phyloP scores from a whole-genome alignment of 2,329 filamentous ascomycete species.

The Aaosphaeria pasadenensis region DNA sequence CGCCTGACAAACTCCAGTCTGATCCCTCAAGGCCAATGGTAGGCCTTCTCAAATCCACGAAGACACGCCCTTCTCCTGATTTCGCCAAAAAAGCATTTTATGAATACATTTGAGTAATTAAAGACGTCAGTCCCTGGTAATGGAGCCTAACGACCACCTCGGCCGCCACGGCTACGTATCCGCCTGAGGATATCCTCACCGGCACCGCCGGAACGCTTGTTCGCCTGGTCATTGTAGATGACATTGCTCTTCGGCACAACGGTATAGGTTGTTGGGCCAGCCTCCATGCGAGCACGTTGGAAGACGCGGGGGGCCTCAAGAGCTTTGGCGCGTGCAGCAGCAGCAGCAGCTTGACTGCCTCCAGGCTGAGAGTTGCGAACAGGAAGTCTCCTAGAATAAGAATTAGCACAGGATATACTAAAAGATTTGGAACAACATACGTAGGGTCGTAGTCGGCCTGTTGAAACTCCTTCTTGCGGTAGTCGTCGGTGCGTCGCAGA shows the following conservation, averaged over 20 bases:
- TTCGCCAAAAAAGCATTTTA: no score
- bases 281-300: slow-evolving; percentile 59
- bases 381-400: slow-evolving; percentile 24
- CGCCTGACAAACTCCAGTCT: no score
- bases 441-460: slow-evolving; percentile 59
- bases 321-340: slow-evolving; percentile 43
- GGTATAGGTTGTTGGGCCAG: slow-evolving; percentile 59
- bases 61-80: no score
- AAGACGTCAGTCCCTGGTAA: no score
- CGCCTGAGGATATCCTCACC: slow-evolving; percentile 26
- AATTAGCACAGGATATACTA: not conserved
- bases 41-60: no score
- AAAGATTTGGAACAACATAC: slow-evolving; percentile 27
- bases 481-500: slow-evolving; percentile 88
- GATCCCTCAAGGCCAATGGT: no score
- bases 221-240: slow-evolving; percentile 27
- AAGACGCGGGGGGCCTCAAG: slow-evolving; percentile 52
- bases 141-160: slow-evolving; percentile 11
- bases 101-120: no score
- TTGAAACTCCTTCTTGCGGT: slow-evolving; percentile 77
- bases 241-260: slow-evolving; percentile 60
- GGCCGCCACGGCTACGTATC: slow-evolving; percentile 20
- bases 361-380: slow-evolving; percentile 19
- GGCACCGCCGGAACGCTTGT: slow-evolving; percentile 18
- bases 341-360: slow-evolving; percentile 31